phyloP scores from a whole-genome alignment of 2,329 filamentous ascomycete genomes.

The Fusarium sp. region DNA sequence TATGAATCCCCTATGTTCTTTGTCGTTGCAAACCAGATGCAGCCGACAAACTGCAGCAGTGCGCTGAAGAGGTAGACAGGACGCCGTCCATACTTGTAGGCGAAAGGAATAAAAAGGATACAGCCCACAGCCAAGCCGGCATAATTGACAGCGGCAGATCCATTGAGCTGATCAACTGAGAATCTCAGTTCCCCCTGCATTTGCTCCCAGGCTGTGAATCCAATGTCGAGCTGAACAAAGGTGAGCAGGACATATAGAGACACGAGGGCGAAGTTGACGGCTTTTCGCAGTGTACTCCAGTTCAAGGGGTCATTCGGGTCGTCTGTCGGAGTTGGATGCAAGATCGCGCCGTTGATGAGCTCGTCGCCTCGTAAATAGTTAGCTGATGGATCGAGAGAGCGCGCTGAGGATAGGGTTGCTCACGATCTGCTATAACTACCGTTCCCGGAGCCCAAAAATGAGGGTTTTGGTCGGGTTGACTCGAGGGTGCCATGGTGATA shows the following conservation, averaged over 20 bases:
- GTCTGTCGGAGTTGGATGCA: not conserved
- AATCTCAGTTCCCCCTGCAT: constrained; percentile 21
- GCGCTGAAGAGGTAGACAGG: constrained; percentile 44
- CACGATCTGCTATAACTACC: not conserved
- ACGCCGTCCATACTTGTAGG: constrained; percentile 46
- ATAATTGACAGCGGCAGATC: constrained; percentile 40
- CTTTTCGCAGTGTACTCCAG: not conserved
- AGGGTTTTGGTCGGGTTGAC: not conserved
- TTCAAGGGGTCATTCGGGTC: not conserved
- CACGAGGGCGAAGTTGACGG: not conserved
- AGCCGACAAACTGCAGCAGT: constrained; percentile 23
- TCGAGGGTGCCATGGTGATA: not conserved
- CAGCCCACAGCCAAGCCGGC: constrained; percentile 46
- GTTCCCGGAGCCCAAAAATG: not conserved
- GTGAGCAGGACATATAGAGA: not conserved
- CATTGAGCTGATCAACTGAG: constrained; percentile 32
- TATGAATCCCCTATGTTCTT: constrained; percentile 32
- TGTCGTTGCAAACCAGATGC: constrained; percentile 41
- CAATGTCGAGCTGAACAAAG: not conserved
- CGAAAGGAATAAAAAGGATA: constrained; percentile 48
- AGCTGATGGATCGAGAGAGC: not conserved
- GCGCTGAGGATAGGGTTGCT: not conserved
- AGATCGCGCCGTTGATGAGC: not conserved
- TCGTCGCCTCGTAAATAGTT: not conserved
- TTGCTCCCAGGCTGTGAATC: constrained; percentile 5